Evolutionary conservation across 2,329 filamentous ascomycete genomes (phyloP).

Genomic region (Fusarium oxysporum): DNA sequence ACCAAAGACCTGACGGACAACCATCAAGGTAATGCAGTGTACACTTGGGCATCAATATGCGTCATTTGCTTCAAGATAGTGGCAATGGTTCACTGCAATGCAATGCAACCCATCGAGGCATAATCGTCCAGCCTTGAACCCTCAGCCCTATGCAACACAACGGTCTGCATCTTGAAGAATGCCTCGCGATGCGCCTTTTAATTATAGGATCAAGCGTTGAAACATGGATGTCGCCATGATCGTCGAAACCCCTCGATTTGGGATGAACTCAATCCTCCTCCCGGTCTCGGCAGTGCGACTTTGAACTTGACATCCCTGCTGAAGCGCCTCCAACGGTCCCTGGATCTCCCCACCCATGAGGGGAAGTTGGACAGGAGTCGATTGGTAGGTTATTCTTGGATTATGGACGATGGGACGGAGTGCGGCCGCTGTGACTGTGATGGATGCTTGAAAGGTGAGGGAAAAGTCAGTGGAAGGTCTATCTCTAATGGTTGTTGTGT

Average conservation of each 20-base stretch:
- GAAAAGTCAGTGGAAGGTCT: background rate
- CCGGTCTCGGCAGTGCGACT: constrained; percentile 1
- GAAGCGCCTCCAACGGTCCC: background rate
- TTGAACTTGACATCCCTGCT: constrained; percentile 6
- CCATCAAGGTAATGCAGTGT: background rate
- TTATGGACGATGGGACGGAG: background rate
- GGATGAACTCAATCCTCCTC: constrained; percentile 2
- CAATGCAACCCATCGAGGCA: background rate
- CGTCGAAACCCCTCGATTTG: constrained; percentile 2
- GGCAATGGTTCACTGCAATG: background rate
- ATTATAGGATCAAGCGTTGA: background rate
- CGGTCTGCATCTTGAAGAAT: background rate
- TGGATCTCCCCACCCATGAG: constrained; percentile 9
- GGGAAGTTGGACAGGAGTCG: background rate
- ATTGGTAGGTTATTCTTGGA: background rate
- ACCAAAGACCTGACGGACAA: background rate
- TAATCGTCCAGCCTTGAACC: background rate
- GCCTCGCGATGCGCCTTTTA: constrained; percentile 1
- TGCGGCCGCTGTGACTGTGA: background rate
- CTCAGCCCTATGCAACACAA: constrained; percentile 6
- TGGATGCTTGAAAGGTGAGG: background rate
- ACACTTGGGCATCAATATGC: background rate
- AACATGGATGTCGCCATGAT: background rate
- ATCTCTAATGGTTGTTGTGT: background rate
- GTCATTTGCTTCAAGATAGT: background rate